Percentiles rank a stretch among this genome's conserved stretches.
Conservation (phyloP, 441 rosid species). For the Mallotus japonicus region DNA sequence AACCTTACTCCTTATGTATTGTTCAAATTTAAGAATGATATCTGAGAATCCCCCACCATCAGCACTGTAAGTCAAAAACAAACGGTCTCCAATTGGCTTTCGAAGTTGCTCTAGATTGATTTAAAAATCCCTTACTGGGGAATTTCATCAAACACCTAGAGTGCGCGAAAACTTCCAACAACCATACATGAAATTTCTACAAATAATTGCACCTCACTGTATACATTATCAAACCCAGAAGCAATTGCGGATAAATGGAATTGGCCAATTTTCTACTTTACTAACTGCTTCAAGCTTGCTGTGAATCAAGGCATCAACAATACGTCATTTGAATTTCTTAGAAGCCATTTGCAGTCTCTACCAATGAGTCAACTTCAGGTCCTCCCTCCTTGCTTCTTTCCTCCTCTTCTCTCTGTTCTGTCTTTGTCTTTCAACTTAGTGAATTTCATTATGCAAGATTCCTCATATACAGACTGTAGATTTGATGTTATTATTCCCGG, state of each 20-base stretch:
- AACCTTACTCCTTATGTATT: conserved; percentile 59
- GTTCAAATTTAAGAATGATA: conserved; percentile 67
- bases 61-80: conserved; percentile 63
- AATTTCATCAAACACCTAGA: conserved; percentile 42
- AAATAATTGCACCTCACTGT: conserved; percentile 15
- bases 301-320: conserved; percentile 12
- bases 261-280: conserved; percentile 22
- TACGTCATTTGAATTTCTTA: background rate
- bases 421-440: background rate
- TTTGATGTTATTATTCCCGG: conserved; percentile 19
- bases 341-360: conserved; percentile 18
- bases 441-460: conserved; percentile 11
- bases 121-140: conserved; percentile 6
- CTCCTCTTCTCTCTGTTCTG: too few relatives aligned
- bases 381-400: background rate
- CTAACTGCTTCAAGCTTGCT: conserved; percentile 21
- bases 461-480: conserved; percentile 5
- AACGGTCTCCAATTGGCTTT: conserved; percentile 43
- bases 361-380: conserved; percentile 16
- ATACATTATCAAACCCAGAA: conserved; percentile 1
- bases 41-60: conserved; percentile 80
- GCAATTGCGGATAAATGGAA: conserved; percentile 13
- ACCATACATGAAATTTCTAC: conserved; percentile 19
- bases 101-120: too few relatives aligned
- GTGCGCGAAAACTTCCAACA: conserved; percentile 18